Percentiles rank a stretch among this genome's conserved stretches.
phyloP scores from a whole-genome alignment of 257 asterid species.

The Primulina eburnea region DNA sequence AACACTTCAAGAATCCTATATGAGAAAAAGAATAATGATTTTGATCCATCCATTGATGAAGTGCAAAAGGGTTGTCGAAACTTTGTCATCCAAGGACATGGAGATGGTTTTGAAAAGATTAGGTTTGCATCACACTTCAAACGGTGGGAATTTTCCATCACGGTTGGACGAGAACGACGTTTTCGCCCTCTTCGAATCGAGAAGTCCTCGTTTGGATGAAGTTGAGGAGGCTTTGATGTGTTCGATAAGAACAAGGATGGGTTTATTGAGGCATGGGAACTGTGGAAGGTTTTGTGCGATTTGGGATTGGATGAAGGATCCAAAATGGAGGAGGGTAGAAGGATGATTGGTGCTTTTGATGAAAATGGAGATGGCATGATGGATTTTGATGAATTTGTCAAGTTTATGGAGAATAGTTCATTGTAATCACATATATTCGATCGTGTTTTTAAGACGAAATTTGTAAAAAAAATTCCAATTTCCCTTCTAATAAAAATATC shows the following conservation, averaged over 20 bases:
- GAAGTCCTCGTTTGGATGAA: constrained; percentile 19
- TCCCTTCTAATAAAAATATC: no score
- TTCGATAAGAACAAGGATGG: constrained; percentile 33
- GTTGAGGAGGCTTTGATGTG: constrained; percentile 24
- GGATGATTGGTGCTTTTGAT: constrained; percentile 29
- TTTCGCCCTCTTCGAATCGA: constrained; percentile 18
- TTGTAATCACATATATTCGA: not conserved
- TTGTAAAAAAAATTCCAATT: not conserved
- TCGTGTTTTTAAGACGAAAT: no score
- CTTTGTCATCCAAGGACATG: constrained; percentile 7
- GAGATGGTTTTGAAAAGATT: constrained; percentile 13
- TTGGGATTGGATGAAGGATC: constrained; percentile 25
- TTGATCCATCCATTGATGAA: not conserved
- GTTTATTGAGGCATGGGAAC: constrained; percentile 26
- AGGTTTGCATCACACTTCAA: not conserved
- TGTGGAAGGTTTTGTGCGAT: constrained; percentile 20
- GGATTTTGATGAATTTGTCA: constrained; percentile 26
- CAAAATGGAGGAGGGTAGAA: constrained; percentile 26
- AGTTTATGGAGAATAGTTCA: constrained; percentile 3
- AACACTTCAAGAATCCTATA: constrained; percentile 10
- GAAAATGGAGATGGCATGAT: constrained; percentile 29
- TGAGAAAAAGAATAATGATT: constrained; percentile 4
- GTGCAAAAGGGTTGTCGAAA: constrained; percentile 20
- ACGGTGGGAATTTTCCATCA: constrained; percentile 11
- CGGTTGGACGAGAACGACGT: constrained; percentile 10